A percentile compares a stretch with the other conserved stretches of the same genome.
Conservation (phyloP, 495 filamentous ascomycete species). For the Lasiosphaeria hispida region DNA sequence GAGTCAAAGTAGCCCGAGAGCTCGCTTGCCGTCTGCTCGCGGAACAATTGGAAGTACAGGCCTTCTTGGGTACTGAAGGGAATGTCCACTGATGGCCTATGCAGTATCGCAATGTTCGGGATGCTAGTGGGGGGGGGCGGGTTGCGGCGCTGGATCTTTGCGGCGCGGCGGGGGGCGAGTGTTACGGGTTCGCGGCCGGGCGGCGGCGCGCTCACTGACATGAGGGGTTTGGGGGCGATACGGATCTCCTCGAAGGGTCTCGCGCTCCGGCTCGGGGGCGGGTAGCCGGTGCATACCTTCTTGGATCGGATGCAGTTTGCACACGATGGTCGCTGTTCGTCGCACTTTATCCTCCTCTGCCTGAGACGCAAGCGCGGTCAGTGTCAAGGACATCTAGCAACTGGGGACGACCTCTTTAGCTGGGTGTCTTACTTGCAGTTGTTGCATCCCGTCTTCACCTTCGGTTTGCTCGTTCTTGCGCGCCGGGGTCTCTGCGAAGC, state of each 20-base stretch:
- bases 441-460: conserved; percentile 54
- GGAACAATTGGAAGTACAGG: conserved; percentile 59
- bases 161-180: conserved; percentile 25
- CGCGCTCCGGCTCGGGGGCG: conserved; percentile 44
- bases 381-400: neutral
- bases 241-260: conserved; percentile 40
- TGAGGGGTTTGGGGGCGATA: conserved; percentile 45
- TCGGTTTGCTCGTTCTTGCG: conserved; percentile 46
- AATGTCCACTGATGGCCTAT: conserved; percentile 36
- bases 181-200: conserved; percentile 25
- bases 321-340: conserved; percentile 60
- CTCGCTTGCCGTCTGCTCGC: conserved; percentile 53
- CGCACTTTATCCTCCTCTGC: conserved; percentile 64
- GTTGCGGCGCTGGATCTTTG: conserved; percentile 26
- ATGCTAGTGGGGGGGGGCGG: conserved; percentile 36
- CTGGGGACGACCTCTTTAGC: too few species aligned
- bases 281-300: conserved; percentile 51
- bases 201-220: conserved; percentile 18
- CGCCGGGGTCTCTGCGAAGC: conserved; percentile 31
- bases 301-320: conserved; percentile 53
- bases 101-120: conserved; percentile 11
- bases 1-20: conserved; percentile 63
- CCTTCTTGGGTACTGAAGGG: conserved; percentile 47
- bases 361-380: conserved; percentile 29
- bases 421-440: conserved; percentile 51